Conservation (phyloP, 129 eudicot genomes). For the Helichrysum umbraculigerum region DNA sequence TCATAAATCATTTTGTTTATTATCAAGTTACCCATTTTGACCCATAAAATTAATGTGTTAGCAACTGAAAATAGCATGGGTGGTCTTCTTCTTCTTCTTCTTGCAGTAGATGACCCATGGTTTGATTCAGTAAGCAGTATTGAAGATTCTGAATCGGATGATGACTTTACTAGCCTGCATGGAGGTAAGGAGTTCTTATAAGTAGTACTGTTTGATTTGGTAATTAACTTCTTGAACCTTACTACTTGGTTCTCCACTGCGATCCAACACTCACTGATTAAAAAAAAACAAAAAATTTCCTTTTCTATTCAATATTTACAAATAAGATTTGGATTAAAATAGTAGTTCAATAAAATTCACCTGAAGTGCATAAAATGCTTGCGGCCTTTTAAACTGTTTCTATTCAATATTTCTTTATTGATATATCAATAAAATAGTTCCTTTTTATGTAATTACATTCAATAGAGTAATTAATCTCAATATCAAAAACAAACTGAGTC, state of each 20-base stretch:
- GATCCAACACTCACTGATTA: neutral
- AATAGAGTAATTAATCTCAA: neutral
- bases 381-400: neutral
- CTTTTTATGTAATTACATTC: no score
- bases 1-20: no score
- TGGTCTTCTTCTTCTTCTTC: neutral
- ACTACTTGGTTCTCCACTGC: slow-evolving; percentile 7
- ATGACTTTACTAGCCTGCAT: slow-evolving; percentile 71
- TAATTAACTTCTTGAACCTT: slow-evolving; percentile 12
- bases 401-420: neutral
- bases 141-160: slow-evolving; percentile 74
- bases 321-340: no score
- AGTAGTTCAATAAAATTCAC: neutral
- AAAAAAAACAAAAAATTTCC: no score
- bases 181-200: slow-evolving; percentile 57
- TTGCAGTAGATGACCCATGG: slow-evolving; percentile 88
- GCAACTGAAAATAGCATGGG: slow-evolving; percentile 8
- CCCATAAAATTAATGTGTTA: neutral
- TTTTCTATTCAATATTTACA: no score
- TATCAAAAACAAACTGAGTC: neutral
- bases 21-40: no score
- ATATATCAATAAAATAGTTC: neutral
- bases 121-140: slow-evolving; percentile 74
- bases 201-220: neutral
- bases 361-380: neutral